phyloP scores from a whole-genome alignment of 768 basidiomycete species.

The Lactarius trivialis region DNA sequence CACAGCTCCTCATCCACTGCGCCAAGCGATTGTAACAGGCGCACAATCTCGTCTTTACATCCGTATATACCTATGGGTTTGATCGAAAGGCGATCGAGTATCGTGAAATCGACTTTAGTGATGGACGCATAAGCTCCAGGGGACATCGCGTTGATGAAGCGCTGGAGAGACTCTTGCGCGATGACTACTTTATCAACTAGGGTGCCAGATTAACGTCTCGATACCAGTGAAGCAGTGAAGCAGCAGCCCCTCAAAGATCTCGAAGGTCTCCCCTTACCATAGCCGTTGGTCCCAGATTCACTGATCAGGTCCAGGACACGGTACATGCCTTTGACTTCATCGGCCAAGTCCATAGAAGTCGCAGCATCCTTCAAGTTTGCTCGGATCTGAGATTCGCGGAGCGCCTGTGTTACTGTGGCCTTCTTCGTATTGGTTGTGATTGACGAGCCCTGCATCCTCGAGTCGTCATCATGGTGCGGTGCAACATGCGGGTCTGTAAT shows the following conservation, averaged over 20 bases:
- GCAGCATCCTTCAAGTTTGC: background rate
- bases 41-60: slow-evolving; percentile 42
- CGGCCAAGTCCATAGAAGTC: background rate
- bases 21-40: slow-evolving; percentile 35
- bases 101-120: slow-evolving; percentile 50
- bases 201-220: background rate
- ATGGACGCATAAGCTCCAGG: slow-evolving; percentile 48
- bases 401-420: too few species aligned
- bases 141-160: slow-evolving; percentile 41
- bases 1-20: slow-evolving; percentile 37
- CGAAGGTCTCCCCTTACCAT: slow-evolving; percentile 35
- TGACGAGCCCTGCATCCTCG: background rate
- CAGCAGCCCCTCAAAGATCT: background rate
- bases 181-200: slow-evolving; percentile 60
- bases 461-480: background rate
- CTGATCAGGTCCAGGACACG: slow-evolving; percentile 47
- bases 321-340: slow-evolving; percentile 39
- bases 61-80: slow-evolving; percentile 55
- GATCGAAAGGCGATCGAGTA: slow-evolving; percentile 39
- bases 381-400: too few species aligned
- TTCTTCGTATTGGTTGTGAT: background rate
- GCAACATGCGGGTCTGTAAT: background rate
- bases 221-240: background rate
- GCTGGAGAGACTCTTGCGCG: slow-evolving; percentile 40
- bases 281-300: slow-evolving; percentile 44